Evolutionary conservation across 2,329 filamentous ascomycete genomes (phyloP).

Genomic region (Nigrograna mackinnonii): DNA sequence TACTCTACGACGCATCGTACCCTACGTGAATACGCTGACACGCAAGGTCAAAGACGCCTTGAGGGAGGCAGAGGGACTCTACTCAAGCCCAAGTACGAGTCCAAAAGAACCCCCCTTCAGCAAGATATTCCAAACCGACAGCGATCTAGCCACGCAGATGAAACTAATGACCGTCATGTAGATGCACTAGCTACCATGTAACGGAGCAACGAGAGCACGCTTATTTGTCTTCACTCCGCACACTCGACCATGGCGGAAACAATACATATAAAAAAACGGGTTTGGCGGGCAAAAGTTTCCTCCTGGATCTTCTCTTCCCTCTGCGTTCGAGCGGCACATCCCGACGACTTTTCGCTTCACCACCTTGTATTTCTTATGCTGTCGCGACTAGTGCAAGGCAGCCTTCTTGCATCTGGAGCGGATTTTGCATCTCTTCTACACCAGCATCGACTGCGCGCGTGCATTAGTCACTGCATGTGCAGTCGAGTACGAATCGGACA

Average conservation of each 20-base stretch:
- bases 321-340: constrained; percentile 32
- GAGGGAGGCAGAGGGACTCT: constrained; percentile 52
- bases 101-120: constrained; percentile 39
- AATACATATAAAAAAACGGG: constrained; percentile 21
- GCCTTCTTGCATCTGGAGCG: constrained; percentile 38
- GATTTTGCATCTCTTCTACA: constrained; percentile 26
- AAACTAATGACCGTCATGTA: constrained; percentile 47
- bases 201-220: constrained; percentile 19
- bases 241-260: no score
- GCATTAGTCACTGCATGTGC: no score
- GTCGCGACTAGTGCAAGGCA: constrained; percentile 21
- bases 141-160: constrained; percentile 39
- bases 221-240: constrained; percentile 10
- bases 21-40: constrained; percentile 52
- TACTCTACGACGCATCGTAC: constrained; percentile 65
- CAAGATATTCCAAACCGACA: constrained; percentile 36
- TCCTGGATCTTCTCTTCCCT: constrained; percentile 29
- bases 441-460: constrained; percentile 13
- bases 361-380: constrained; percentile 36
- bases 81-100: constrained; percentile 46
- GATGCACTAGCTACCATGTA: constrained; percentile 23
- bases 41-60: constrained; percentile 52
- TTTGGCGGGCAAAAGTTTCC: constrained; percentile 27
- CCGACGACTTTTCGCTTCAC: constrained; percentile 15
- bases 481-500: no score